Evolutionary conservation across 768 basidiomycete genomes (phyloP), one percentile per base, ranked within the genome.

Genomic region (Lyophyllum decastes): DNA sequence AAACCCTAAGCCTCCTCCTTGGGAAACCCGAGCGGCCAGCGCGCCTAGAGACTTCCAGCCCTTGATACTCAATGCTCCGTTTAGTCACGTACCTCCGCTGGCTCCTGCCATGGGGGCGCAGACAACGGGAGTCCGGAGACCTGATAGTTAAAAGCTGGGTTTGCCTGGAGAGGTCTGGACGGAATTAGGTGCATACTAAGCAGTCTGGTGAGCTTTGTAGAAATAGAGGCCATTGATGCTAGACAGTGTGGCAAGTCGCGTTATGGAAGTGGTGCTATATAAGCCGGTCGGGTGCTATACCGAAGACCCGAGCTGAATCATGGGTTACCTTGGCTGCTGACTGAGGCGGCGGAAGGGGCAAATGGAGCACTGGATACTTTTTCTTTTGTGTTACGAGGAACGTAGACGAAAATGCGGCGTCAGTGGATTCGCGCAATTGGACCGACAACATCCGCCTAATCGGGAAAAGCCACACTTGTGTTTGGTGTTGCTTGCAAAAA

Each of bases 1-100:
- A 68, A 93, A 92, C 1, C 89, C 92, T 55, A 92, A 87, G 16
- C 87, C 92, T 21, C 92, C 92, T 8, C 75, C 90, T 2, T 79
- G 76, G 19, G 83, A 78, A 30, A 89, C 87, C 54, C 83, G 76
- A 4, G 85, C 84, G 24, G 86, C 86, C 21, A 88, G 67, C 19
- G 68, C 69, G 47, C 82, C 81, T 82, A 51, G 14, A 34, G 27
- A 27, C 14, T 34, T 25, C 24, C 40, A 30, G 34, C 26, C 19
- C 26, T 33, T 27, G 44, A 40, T 27, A 16, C 43, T 43, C 50
- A 57, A 69, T 4, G 67, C 61, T 40, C 54, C 49, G 14, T 47
- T 46, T 33, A 44, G 44, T n/a, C 17, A 58, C 61, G 21, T 68
- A 68, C 87, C 89, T 47, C 88, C 86, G 55, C 83, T 80, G 2